Base-by-base conservation (phyloP, 164 flowering plant genomes). In the Nelumbo lutea region DNA sequence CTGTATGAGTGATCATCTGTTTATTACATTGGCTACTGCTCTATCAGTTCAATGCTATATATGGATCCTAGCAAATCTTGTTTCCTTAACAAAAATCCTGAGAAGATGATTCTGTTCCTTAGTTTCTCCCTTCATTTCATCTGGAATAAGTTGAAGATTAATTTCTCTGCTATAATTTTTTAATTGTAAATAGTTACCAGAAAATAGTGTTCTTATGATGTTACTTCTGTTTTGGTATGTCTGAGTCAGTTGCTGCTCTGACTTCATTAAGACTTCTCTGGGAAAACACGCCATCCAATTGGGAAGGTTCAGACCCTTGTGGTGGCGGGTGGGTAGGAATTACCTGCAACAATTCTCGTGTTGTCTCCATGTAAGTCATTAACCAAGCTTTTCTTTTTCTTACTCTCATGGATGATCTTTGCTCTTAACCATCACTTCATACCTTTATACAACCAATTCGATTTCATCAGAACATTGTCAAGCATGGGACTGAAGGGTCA, bases 261-360 rank as follows among this genome's bases (percentile, higher is more conserved):
- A 11, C 4, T 42, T 13, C 81, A 8, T 70, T 85, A 42, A 69
- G 40, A 68, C 42, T 2, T 55, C 39, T 1, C 0, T 79, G 80
- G 83, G 2, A 73, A 59, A 83, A 80, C 41, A 45, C 51, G 4
- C 88, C 88, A 45, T 78, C 77, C 5, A 73, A 62, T 66, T 83
- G 84, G 87, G 70, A 5, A 0, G 75, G 76, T 9, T 10, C 68
- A 0, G 87, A 86, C 72, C 89, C 89, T 67, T 86, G 89, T 72
- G 70, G 74, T 6, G 39, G 13, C 13, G 15, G 61, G 6, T 86
- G 89, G 89, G 82, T 53, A 1, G 89, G 89, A 45, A 76, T 83
- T 57, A 13, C 5, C 8, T 83, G 89, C 74, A 75, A 52, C 10
- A 64, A 74, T 71, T 63, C 75, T 11, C 83, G 83, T 13, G 79